phyloP scores from a whole-genome alignment of 495 filamentous ascomycete genomes.

The Penicillium paradoxum region DNA sequence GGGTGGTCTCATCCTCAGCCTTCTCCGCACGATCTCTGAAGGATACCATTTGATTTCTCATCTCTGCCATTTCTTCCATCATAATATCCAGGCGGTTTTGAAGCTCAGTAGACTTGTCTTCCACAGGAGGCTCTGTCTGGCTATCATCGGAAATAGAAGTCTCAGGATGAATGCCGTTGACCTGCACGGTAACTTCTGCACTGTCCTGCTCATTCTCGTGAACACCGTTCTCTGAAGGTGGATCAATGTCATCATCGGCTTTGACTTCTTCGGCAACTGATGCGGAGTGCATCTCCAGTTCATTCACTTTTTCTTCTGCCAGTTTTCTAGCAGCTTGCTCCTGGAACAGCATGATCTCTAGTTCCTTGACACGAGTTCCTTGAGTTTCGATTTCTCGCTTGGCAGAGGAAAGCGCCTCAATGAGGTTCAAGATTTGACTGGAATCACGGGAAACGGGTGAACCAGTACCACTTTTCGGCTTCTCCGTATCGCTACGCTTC shows the following conservation, averaged over 20 bases:
- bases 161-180: conserved; percentile 16
- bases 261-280: conserved; percentile 17
- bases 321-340: conserved; percentile 76
- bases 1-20: conserved; percentile 68
- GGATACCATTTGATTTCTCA: conserved; percentile 71
- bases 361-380: conserved; percentile 67
- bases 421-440: conserved; percentile 70
- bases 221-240: conserved; percentile 15
- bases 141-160: conserved; percentile 33
- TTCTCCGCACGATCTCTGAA: conserved; percentile 73
- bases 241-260: conserved; percentile 32
- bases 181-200: conserved; percentile 7
- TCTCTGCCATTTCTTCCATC: conserved; percentile 75
- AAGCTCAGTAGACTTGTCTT: conserved; percentile 39
- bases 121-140: conserved; percentile 21
- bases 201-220: conserved; percentile 11
- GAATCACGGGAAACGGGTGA: conserved; percentile 63
- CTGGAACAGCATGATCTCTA: conserved; percentile 72
- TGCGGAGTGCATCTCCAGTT: conserved; percentile 51
- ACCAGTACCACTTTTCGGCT: conserved; percentile 52
- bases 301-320: conserved; percentile 74
- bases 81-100: conserved; percentile 75
- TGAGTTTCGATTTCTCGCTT: conserved; percentile 79
- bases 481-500: conserved; percentile 71
- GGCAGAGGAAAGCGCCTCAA: conserved; percentile 73